Evolutionary conservation across 306 rosid species (phyloP), one percentile per base, ranked within the genome.

Genomic region (Prinsepia uniflora): DNA sequence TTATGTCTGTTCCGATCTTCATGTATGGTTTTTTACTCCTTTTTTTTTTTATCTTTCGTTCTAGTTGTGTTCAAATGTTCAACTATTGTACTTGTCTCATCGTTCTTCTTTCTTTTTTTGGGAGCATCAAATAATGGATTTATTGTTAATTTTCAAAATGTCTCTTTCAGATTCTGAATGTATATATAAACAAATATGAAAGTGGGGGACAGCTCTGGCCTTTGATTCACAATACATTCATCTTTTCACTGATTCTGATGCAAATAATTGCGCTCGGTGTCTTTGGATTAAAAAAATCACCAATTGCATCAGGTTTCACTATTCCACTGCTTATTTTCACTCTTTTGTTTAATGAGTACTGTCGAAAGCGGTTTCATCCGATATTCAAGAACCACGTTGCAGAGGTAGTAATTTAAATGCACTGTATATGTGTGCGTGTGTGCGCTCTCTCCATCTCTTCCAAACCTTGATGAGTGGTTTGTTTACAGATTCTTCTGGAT

Each of bases 201-300:
- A 74, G 78, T 12, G 91, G 96, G 34, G 99, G 99, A 64, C 87
- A 81, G 7, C 84, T 65, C 20, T 95, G 99, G 99, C 96, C 96
- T 44, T 67, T 91, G 50, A 89, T 82, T 67, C 96, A 86, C 86
- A 85, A 82, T 77, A 82, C 97, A 42, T 61, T 81, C 5, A 85
- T 94, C 9, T 75, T 89, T 70, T 87, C 97, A 50, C 78, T 94
- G 88, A 70, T 82, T 61, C 24, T 87, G 8, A 70, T 92, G 80
- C 99, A 94, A 89, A 17, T 91, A 55, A 75, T 94, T 47, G 97
- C 97, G 67, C 82, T 94, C 6, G 97, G 96, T 68, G 96, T 91
- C 64, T 94, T 94, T 56, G 91, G 97, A 67, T 43, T 91, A 48
- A 94, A 84, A 81, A 76, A 44, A 9, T 86, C 97, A 75, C 65